Percentiles rank a stretch among this genome's conserved stretches.
Conservation (phyloP, 495 filamentous ascomycete species). For the Aspergillus panamensis region DNA sequence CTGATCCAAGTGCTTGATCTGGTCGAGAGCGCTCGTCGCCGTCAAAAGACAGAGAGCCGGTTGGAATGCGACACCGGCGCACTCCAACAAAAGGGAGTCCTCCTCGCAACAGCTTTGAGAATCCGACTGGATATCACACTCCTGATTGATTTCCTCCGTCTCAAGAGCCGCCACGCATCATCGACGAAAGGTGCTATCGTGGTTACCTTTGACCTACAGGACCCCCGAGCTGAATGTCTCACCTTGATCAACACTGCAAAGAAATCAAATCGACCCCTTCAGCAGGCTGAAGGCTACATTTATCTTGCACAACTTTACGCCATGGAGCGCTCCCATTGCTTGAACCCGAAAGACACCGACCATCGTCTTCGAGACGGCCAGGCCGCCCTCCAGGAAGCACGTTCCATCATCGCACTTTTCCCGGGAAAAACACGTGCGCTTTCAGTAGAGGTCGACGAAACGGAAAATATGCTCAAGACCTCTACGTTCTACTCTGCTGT, state of each 20-base stretch:
- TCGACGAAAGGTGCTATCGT: not conserved
- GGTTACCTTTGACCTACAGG: not conserved
- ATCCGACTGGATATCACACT: conserved; percentile 55
- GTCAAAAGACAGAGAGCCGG: conserved; percentile 30
- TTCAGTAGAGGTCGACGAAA: conserved; percentile 25
- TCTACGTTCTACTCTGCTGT: conserved; percentile 42
- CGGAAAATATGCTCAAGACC: conserved; percentile 32
- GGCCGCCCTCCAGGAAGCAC: conserved; percentile 24
- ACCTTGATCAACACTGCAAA: conserved; percentile 13
- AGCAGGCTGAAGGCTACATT: conserved; percentile 32
- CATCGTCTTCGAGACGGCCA: conserved; percentile 5
- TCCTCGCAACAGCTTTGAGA: conserved; percentile 49
- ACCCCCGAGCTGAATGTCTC: not conserved
- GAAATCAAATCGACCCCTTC: conserved; percentile 10
- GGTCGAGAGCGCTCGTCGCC: conserved; percentile 47
- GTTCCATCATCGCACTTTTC: conserved; percentile 24
- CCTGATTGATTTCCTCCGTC: conserved; percentile 49
- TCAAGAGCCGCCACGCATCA: not conserved
- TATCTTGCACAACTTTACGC: conserved; percentile 37
- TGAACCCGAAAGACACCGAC: conserved; percentile 2
- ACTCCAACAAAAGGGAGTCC: conserved; percentile 45
- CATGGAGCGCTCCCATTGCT: conserved; percentile 26
- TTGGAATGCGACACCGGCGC: conserved; percentile 42
- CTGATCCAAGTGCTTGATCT: conserved; percentile 53
- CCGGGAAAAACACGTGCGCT: conserved; percentile 29